Percentiles rank a stretch among this genome's conserved stretches.
These are phyloP conservation scores for Diaporthe sp. DNA, from an alignment of 2,329 filamentous ascomycete genomes.

Conservation along the genomic window DNA sequence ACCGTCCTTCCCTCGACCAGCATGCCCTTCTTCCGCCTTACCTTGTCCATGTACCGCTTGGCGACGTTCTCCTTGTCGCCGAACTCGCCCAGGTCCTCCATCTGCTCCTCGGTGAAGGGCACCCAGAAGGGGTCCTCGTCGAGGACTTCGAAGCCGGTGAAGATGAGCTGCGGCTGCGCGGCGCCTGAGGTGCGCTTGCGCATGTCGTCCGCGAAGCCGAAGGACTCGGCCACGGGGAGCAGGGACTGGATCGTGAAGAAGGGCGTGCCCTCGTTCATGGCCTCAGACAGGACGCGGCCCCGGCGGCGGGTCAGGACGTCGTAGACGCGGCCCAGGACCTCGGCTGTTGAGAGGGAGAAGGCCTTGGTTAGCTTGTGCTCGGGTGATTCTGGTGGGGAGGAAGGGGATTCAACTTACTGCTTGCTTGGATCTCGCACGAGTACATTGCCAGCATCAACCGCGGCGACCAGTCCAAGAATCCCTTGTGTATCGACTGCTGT, in stretches of 20 bases:
- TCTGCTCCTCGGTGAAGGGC: constrained; percentile 93
- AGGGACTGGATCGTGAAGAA: constrained; percentile 95
- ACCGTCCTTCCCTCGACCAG: constrained; percentile 83
- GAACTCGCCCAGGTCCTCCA: constrained; percentile 95
- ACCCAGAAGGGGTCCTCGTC: constrained; percentile 99
- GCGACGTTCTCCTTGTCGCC: constrained; percentile 96
- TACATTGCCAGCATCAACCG: constrained; percentile 98
- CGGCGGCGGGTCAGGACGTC: constrained; percentile 96
- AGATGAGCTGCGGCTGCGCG: constrained; percentile 92
- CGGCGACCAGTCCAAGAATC: constrained; percentile 95
- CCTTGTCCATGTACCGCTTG: constrained; percentile 94
- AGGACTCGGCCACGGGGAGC: constrained; percentile 93
- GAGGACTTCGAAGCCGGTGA: constrained; percentile 91
- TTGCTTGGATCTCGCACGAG: constrained; percentile 96
- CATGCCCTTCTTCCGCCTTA: constrained; percentile 88
- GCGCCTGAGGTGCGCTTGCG: constrained; percentile 92
- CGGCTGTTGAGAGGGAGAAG: constrained; percentile 65
- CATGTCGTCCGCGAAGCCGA: constrained; percentile 97
- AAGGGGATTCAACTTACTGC: constrained; percentile 69
- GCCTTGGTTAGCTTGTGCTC: constrained; percentile 39
- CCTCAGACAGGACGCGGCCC: constrained; percentile 89
- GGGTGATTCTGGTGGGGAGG: neutral
- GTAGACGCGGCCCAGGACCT: constrained; percentile 96
- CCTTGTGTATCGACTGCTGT: constrained; percentile 84
- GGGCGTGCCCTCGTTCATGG: constrained; percentile 93